Conservation (phyloP, 345 rosid genomes). For the Eucalyptus shirleyi region DNA sequence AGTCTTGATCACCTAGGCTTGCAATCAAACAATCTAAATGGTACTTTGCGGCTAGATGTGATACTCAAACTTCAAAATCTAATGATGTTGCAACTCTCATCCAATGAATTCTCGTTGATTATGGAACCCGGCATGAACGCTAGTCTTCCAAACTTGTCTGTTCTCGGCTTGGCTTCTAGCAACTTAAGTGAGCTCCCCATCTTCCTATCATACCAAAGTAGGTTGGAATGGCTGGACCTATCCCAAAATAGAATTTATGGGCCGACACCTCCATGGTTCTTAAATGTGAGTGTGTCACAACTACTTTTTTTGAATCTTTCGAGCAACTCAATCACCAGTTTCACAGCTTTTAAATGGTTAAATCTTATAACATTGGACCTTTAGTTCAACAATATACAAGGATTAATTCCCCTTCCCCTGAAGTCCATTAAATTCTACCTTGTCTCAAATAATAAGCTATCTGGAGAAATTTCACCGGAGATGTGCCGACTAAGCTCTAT, state of each 20-base stretch:
- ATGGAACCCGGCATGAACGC: neutral
- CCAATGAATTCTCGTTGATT: neutral
- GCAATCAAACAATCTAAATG: neutral
- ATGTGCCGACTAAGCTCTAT: neutral
- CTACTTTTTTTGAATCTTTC: rapidly evolving
- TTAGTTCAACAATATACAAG: neutral
- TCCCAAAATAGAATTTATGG: neutral
- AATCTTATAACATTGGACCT: neutral
- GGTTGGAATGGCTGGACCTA: neutral
- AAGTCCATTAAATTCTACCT: neutral
- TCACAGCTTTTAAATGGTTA: neutral
- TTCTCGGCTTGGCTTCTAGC: neutral
- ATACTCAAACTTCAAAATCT: neutral
- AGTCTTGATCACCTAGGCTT: neutral
- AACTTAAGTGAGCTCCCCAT: slow-evolving; percentile 4
- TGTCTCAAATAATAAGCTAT: neutral
- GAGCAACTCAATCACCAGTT: neutral
- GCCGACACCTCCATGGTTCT: neutral
- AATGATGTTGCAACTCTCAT: neutral
- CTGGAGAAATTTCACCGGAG: neutral
- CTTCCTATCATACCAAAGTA: neutral
- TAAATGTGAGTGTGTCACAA: neutral
- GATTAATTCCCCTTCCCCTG: neutral
- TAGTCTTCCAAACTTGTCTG: neutral
- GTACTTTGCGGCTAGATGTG: neutral